These are phyloP conservation scores for Solanum pimpinellifolium DNA, from an alignment of 257 asterid genomes.

Conservation along the genomic window DNA sequence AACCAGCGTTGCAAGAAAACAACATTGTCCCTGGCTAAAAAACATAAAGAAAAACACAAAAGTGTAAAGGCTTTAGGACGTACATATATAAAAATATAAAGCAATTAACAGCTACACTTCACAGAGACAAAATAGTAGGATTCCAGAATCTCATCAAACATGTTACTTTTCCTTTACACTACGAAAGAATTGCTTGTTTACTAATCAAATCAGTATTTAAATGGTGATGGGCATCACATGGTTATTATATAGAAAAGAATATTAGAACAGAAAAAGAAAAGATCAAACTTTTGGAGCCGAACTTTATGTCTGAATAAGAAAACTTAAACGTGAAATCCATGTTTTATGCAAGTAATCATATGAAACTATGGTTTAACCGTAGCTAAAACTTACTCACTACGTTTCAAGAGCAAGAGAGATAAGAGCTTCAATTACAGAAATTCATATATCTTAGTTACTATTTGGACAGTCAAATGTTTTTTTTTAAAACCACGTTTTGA, in stretches of 20 bases:
- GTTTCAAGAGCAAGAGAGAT: not conserved
- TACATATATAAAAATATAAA: not conserved
- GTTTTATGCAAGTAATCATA: not conserved
- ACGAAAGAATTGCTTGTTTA: not conserved
- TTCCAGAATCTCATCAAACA: not conserved
- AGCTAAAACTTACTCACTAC: not conserved
- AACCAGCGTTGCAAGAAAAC: slow-evolving; percentile 56
- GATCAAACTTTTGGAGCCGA: not conserved
- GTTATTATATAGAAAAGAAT: not conserved
- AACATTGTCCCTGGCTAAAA: slow-evolving; percentile 54
- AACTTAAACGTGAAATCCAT: not conserved
- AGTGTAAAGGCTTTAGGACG: slow-evolving; percentile 5
- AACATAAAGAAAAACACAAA: not conserved
- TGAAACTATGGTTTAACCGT: not conserved
- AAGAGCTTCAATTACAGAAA: not conserved
- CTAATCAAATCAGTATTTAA: not conserved
- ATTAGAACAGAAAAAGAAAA: not conserved
- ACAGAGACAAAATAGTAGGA: not conserved
- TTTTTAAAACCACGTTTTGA: not conserved
- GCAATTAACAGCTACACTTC: not conserved
- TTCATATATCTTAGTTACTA: not conserved
- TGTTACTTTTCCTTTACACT: not conserved
- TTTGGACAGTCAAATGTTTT: not conserved
- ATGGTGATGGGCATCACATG: not conserved
- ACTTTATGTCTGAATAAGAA: not conserved